A percentile compares a stretch with the other conserved stretches of the same genome.
Conservation (phyloP, 148 eudicot genomes). For the Talinum fruticosum region DNA sequence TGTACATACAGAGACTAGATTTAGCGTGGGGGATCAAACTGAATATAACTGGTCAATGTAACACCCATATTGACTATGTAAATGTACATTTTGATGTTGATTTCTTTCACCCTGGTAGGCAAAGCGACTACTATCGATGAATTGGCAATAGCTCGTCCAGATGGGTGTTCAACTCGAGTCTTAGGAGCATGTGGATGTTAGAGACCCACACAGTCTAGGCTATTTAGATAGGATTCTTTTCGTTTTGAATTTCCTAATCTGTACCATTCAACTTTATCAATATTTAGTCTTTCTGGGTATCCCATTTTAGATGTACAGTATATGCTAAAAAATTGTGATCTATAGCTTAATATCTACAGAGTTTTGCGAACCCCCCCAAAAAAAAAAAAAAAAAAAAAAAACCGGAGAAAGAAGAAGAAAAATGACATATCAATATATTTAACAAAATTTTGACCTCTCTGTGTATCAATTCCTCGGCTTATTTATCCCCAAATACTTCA, state of each 20-base stretch:
- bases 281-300: too few species aligned
- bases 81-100: neutral
- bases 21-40: neutral
- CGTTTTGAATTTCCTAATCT: neutral
- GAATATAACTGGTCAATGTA: neutral
- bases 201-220: neutral
- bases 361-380: too few species aligned
- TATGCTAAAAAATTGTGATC: too few species aligned
- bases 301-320: too few species aligned
- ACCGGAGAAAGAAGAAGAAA: neutral
- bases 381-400: neutral
- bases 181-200: neutral
- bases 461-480: conserved; percentile 31
- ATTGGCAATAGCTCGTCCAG: neutral
- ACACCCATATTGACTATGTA: neutral
- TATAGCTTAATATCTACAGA: neutral
- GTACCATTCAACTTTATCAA: neutral
- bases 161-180: neutral
- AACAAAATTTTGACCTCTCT: conserved; percentile 2
- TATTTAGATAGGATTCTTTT: conserved; percentile 22
- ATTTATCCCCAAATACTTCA: conserved; percentile 52
- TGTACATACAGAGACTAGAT: neutral
- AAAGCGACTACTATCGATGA: neutral
- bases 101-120: neutral
- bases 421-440: neutral